A percentile compares a stretch with the other conserved stretches of the same genome.
Conservation (phyloP, 345 rosid species). For the Eutrema heterophyllum region DNA sequence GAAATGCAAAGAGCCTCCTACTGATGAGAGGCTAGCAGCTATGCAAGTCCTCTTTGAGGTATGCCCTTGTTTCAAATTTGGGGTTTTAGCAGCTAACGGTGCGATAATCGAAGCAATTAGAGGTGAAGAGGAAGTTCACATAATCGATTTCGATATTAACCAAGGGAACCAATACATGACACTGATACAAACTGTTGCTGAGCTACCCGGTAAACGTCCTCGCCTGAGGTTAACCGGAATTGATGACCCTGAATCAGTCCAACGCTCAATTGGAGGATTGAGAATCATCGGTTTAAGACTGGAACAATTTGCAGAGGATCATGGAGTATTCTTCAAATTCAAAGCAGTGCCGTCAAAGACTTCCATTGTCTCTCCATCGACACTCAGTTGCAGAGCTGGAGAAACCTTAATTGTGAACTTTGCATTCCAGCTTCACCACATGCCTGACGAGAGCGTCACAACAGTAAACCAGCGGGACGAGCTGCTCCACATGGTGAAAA, state of each 20-base stretch:
- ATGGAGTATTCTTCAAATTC: conserved; percentile 66
- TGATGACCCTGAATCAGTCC: conserved; percentile 96
- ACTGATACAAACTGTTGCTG: conserved; percentile 63
- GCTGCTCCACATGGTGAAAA: conserved; percentile 86
- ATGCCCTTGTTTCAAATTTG: conserved; percentile 96
- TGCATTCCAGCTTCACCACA: conserved; percentile 98
- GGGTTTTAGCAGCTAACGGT: conserved; percentile 89
- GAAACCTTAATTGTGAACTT: conserved; percentile 87
- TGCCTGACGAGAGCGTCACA: conserved; percentile 99
- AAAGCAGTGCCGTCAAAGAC: conserved; percentile 69
- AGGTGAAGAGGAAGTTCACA: conserved; percentile 72
- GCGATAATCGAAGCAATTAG: conserved; percentile 71
- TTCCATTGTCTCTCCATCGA: conserved; percentile 60
- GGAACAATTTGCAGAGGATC: conserved; percentile 61
- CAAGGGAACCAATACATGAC: conserved; percentile 96
- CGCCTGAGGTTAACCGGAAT: conserved; percentile 78
- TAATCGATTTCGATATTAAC: conserved; percentile 86
- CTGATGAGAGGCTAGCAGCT: conserved; percentile 90
- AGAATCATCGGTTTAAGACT: conserved; percentile 75
- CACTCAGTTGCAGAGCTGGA: conserved; percentile 54
- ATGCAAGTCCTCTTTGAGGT: conserved; percentile 97
- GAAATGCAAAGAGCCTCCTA: conserved; percentile 97
- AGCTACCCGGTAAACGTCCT: conserved; percentile 44
- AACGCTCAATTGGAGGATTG: conserved; percentile 75
- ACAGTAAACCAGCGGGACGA: conserved; percentile 83